These are phyloP conservation scores for Mycena alexandri DNA, from an alignment of 768 basidiomycete species.

Conservation along the genomic window DNA sequence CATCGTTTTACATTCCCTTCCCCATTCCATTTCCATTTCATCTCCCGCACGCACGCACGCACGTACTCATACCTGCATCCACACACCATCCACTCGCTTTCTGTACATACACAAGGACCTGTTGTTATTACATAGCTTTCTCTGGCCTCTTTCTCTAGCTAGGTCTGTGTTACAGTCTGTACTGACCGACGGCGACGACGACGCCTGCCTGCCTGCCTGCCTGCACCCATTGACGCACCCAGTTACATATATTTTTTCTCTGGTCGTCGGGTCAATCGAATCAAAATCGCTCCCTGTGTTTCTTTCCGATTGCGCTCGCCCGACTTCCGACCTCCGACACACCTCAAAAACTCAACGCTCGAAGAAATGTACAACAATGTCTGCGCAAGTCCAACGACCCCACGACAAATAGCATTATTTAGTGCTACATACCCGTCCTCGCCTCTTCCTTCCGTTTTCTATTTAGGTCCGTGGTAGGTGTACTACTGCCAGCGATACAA, in stretches of 20 bases:
- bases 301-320: neutral
- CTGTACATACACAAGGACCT: constrained; percentile 29
- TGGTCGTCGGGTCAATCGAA: constrained; percentile 2
- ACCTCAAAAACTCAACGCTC: neutral
- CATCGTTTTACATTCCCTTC: constrained; percentile 7
- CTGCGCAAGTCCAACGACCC: neutral
- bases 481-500: constrained; percentile 19
- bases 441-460: constrained; percentile 17
- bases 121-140: neutral
- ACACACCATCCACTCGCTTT: neutral
- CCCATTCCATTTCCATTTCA: constrained; percentile 6
- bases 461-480: constrained; percentile 23
- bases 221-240: neutral
- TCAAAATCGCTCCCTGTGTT: constrained; percentile 5
- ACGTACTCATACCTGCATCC: constrained; percentile 5
- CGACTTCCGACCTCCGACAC: neutral
- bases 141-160: neutral
- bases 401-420: neutral
- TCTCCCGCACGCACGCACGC: constrained; percentile 19
- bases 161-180: neutral
- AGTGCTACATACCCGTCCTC: neutral
- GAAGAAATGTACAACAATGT: constrained; percentile 6
- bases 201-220: neutral
- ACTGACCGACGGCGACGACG: neutral
- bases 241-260: no score